Evolutionary conservation across 2,329 filamentous ascomycete genomes (phyloP).

Genomic region (Zelopaecilomyces penicillatus): DNA sequence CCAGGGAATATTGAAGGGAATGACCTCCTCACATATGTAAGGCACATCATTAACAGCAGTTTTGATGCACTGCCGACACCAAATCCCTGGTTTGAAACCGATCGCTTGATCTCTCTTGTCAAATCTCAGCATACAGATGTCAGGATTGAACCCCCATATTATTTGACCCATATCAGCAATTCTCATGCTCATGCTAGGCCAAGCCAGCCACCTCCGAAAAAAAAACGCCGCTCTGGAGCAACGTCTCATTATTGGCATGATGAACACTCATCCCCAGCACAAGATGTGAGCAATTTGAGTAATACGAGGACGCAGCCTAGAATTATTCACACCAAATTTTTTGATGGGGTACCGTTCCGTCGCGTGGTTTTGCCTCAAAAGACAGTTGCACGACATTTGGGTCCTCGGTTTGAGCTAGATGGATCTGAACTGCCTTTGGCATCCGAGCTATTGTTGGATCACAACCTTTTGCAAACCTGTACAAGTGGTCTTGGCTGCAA

Average conservation of each 20-base stretch:
- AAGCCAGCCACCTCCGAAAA: background rate
- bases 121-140: conserved; percentile 19
- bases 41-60: conserved; percentile 14
- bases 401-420: too few species aligned
- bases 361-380: too few species aligned
- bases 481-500: too few species aligned
- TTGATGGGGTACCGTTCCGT: too few species aligned
- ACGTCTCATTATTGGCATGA: conserved; percentile 23
- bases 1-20: conserved; percentile 20
- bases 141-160: conserved; percentile 10
- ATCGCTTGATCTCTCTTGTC: conserved; percentile 24
- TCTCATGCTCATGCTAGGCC: too few species aligned
- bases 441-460: too few species aligned
- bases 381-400: too few species aligned
- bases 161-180: too few species aligned
- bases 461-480: too few species aligned
- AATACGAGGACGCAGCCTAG: background rate
- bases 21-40: conserved; percentile 26
- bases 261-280: background rate
- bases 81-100: conserved; percentile 26
- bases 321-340: too few species aligned
- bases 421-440: too few species aligned
- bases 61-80: conserved; percentile 3
- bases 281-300: too few species aligned
- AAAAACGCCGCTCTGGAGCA: conserved; percentile 2